Conservation (phyloP, 1,284 basidiomycete genomes). For the Kalmanozyma brasiliensis region DNA sequence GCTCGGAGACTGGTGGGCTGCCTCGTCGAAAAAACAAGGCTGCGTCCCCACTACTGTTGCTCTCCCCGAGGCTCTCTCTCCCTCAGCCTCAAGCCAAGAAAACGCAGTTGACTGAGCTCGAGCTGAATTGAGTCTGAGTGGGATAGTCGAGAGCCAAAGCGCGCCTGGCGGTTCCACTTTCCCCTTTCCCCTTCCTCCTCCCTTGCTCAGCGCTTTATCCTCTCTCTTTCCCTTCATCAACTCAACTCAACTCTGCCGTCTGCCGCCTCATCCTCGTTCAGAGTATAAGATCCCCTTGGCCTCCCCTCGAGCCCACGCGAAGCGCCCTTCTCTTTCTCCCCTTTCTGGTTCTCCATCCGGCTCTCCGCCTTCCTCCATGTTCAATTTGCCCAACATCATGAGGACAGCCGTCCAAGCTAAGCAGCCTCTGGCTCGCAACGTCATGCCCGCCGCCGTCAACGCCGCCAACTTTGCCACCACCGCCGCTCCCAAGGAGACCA, state of each 20-base stretch:
- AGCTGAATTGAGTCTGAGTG: too few relatives aligned
- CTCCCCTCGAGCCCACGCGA: constrained; percentile 17
- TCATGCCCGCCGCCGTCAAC: constrained; percentile 26
- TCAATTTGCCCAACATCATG: constrained; percentile 32
- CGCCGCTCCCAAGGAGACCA: constrained; percentile 38
- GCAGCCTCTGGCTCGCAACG: constrained; percentile 36
- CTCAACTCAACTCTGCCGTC: background rate
- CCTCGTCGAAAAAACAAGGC: constrained; percentile 10
- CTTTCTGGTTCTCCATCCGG: constrained; percentile 27
- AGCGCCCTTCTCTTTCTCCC: constrained; percentile 17
- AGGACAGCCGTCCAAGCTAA: constrained; percentile 43
- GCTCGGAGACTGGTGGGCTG: constrained; percentile 26
- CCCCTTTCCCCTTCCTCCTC: constrained; percentile 2
- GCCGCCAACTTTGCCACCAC: constrained; percentile 38
- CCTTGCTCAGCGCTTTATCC: constrained; percentile 1
- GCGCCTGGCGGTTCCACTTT: constrained; percentile 4
- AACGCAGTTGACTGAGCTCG: background rate
- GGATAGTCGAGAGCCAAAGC: too few relatives aligned
- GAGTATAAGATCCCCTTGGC: constrained; percentile 31
- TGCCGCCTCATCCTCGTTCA: constrained; percentile 11
- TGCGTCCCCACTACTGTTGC: constrained; percentile 23
- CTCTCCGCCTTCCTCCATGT: constrained; percentile 39
- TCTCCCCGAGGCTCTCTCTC: constrained; percentile 4
- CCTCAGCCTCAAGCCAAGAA: background rate
- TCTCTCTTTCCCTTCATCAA: constrained; percentile 4